Evolutionary conservation across 2,329 filamentous ascomycete genomes (phyloP), one percentile per base, ranked within the genome.

Genomic region (Zasmidium angulare): DNA sequence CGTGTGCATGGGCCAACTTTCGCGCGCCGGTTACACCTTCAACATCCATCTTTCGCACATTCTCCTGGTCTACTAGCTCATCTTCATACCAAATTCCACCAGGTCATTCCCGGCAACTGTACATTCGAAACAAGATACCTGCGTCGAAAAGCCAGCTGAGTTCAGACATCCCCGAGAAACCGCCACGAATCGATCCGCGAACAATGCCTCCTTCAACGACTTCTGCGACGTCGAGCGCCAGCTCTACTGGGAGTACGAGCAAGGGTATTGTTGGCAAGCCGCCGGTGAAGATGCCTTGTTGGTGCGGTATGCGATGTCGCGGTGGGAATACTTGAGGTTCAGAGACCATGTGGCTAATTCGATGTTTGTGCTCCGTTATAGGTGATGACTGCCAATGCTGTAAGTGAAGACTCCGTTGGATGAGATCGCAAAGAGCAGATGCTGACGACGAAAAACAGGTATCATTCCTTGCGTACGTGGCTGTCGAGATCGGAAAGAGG

Each of bases 231-330:
- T 65, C 66, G 2, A 51, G 56, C 20, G 54, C 65, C 22, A 58
- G 63, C 50, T 53, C 62, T 17, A 66, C 64, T 17, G 36, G 49
- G 26, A 9, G 46, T 46, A 36, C 26, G 48, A 20, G 36, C 46
- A 57, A 56, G 54, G 24, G 43, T 19, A 29, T 47, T 23, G 21
- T 48, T 14, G 64, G 65, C n/a, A 43, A 43, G 36, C 36, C 36
- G 36, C 63, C 64, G 9, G 63, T 71, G 59, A 72, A 71, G 61
- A 62, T 70, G 46, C 69, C 69, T 29, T 73, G 71, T 64, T 73
- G 71, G 71, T 73, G 71, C 51, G 71, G 71, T 43, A 43, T 43
- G 36, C n/a, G 9, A 67, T n/a, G n/a, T n/a, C n/a, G n/a, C n/a
- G n/a, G n/a, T n/a, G n/a, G n/a, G n/a, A n/a, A n/a, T n/a, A n/a